phyloP scores from a whole-genome alignment of 768 basidiomycete species.

The Austroboletus festivus region DNA sequence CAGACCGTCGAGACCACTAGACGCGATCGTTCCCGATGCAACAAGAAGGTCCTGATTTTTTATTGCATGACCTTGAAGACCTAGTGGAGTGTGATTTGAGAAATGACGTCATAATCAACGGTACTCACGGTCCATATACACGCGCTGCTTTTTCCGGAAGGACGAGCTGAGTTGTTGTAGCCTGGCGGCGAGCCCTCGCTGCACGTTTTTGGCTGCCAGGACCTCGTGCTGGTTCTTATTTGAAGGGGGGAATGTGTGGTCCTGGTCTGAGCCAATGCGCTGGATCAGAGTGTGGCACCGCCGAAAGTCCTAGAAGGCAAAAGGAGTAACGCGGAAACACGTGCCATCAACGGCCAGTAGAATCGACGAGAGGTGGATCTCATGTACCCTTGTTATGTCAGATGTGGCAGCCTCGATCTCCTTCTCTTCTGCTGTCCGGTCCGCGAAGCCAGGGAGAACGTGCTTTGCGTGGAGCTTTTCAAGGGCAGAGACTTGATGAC shows the following conservation, averaged over 20 bases:
- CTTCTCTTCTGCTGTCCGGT: slow-evolving; percentile 88
- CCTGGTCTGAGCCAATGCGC: slow-evolving; percentile 57
- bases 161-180: slow-evolving; percentile 88
- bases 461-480: slow-evolving; percentile 97
- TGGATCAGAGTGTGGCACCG: slow-evolving; percentile 54
- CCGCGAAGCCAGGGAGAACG: slow-evolving; percentile 92
- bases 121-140: slow-evolving; percentile 94
- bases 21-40: slow-evolving; percentile 81
- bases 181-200: slow-evolving; percentile 92
- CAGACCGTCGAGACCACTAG: slow-evolving; percentile 78
- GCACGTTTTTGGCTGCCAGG: slow-evolving; percentile 87
- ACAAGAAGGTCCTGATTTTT: slow-evolving; percentile 94
- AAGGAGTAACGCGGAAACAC: slow-evolving; percentile 1
- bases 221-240: slow-evolving; percentile 48
- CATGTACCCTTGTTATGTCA: slow-evolving; percentile 80
- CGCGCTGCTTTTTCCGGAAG: slow-evolving; percentile 96
- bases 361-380: slow-evolving; percentile 7
- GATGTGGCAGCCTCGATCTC: slow-evolving; percentile 87
- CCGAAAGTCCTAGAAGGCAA: slow-evolving; percentile 34
- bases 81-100: slow-evolving; percentile 40
- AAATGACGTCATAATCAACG: slow-evolving; percentile 6
- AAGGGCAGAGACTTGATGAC: slow-evolving; percentile 66
- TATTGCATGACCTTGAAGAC: slow-evolving; percentile 94
- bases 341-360: slow-evolving; percentile 5
- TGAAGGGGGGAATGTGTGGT: slow-evolving; percentile 64